These are phyloP conservation scores for Skeletonema menzelii DNA, from an alignment of 108 stramenopile genomes.

Conservation along the genomic window DNA sequence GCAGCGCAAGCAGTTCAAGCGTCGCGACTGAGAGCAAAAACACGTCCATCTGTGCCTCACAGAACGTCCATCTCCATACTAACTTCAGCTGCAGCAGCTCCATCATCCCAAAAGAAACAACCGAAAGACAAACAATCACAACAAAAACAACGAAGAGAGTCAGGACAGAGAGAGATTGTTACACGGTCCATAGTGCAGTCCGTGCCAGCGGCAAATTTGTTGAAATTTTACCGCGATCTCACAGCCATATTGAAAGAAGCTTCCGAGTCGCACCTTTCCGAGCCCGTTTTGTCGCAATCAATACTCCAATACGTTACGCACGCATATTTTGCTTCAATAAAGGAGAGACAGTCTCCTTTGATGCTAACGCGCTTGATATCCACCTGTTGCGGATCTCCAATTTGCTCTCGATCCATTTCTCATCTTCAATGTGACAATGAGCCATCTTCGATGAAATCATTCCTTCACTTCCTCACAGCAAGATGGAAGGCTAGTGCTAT, in stretches of 20 bases:
- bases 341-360: constrained; percentile 3
- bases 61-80: constrained; percentile 24
- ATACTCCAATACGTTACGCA: constrained; percentile 19
- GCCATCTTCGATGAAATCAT: constrained; percentile 5
- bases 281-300: constrained; percentile 21
- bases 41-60: constrained; percentile 10
- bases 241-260: constrained; percentile 6
- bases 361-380: constrained; percentile 6
- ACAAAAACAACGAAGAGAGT: not conserved
- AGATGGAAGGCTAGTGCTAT: constrained; percentile 1
- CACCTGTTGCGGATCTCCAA: constrained; percentile 23
- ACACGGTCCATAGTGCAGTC: not conserved
- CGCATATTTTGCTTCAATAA: constrained; percentile 5
- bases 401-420: constrained; percentile 11
- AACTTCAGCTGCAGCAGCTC: not conserved
- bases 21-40: constrained; percentile 53
- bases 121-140: not conserved
- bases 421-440: constrained; percentile 22
- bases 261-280: not conserved
- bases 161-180: not conserved
- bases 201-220: constrained; percentile 10
- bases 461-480: constrained; percentile 12
- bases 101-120: constrained; percentile 6
- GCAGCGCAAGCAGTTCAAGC: constrained; percentile 77
- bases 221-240: constrained; percentile 18